These are phyloP conservation scores for Sonneratia alba DNA, from an alignment of 345 rosid species.

Conservation along the genomic window DNA sequence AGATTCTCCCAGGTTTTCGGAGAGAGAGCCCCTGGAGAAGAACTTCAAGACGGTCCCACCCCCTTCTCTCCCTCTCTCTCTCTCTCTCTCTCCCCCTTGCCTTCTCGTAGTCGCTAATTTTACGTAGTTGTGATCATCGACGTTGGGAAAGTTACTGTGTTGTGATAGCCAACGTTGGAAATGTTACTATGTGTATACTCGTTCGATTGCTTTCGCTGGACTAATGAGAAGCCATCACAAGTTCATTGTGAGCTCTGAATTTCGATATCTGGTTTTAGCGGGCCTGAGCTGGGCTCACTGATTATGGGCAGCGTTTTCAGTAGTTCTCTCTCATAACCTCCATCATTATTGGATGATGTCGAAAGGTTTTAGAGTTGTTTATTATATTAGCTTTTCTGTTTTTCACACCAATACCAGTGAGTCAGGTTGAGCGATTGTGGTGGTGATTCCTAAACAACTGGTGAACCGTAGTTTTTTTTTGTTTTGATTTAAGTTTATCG, in stretches of 20 bases:
- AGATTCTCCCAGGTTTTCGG: slow-evolving; percentile 56
- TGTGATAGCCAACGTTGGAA: not conserved
- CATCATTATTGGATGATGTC: not conserved
- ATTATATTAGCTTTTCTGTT: no score
- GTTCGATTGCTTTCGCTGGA: not conserved
- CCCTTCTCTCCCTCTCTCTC: not conserved
- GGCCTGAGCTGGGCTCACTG: not conserved
- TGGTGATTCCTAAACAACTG: not conserved
- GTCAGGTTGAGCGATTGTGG: not conserved
- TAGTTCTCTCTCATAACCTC: not conserved
- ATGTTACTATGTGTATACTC: not conserved
- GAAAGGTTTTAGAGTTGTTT: not conserved
- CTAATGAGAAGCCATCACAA: not conserved
- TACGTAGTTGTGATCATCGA: not conserved
- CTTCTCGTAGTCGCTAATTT: not conserved
- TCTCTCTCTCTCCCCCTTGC: not conserved
- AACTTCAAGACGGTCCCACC: slow-evolving; percentile 35
- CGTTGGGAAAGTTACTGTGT: not conserved
- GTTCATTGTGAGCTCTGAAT: not conserved
- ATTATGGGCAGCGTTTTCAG: not conserved
- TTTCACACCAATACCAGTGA: not conserved
- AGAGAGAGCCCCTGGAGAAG: slow-evolving; percentile 37
- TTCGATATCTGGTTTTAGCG: not conserved
- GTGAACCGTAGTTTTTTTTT: no score
- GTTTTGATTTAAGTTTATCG: not conserved